These are phyloP conservation scores for Lachnellula subtilissima DNA, from an alignment of 2,329 filamentous ascomycete genomes.

Conservation along the genomic window DNA sequence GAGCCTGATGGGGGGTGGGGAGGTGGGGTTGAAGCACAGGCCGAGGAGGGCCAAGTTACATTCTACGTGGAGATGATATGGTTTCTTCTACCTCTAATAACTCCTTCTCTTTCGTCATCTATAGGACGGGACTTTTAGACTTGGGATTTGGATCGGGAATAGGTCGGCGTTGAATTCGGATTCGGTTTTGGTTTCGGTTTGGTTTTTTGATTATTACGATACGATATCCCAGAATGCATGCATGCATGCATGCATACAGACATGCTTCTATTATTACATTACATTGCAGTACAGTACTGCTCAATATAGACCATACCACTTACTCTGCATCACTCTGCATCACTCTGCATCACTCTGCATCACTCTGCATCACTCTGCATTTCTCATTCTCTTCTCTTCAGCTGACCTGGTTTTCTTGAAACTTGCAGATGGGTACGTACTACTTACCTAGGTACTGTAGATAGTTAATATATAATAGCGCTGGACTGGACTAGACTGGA, in stretches of 20 bases:
- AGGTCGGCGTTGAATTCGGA: neutral
- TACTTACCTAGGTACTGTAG: too few species aligned
- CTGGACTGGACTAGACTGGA: too few species aligned
- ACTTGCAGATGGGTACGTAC: too few species aligned
- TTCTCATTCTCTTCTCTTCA: too few species aligned
- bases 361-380: neutral
- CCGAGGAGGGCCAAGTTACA: slow-evolving; percentile 45
- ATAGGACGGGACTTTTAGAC: neutral
- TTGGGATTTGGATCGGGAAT: neutral
- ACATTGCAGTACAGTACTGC: neutral
- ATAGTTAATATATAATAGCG: too few species aligned
- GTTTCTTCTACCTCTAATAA: neutral
- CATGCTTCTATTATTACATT: neutral
- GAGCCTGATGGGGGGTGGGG: slow-evolving; percentile 54
- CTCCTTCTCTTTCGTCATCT: neutral
- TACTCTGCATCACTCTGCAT: neutral
- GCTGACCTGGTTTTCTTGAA: neutral
- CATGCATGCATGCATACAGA: neutral
- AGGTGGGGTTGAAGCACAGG: slow-evolving; percentile 52
- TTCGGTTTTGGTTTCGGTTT: neutral
- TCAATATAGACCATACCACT: neutral
- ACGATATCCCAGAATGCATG: neutral
- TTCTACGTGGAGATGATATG: slow-evolving; percentile 48
- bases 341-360: neutral
- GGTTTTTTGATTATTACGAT: neutral